Percentiles rank a stretch among this genome's conserved stretches.
Evolutionary conservation across 176 grass and related monocot genomes (phyloP).

Genomic region (Poa annua): DNA sequence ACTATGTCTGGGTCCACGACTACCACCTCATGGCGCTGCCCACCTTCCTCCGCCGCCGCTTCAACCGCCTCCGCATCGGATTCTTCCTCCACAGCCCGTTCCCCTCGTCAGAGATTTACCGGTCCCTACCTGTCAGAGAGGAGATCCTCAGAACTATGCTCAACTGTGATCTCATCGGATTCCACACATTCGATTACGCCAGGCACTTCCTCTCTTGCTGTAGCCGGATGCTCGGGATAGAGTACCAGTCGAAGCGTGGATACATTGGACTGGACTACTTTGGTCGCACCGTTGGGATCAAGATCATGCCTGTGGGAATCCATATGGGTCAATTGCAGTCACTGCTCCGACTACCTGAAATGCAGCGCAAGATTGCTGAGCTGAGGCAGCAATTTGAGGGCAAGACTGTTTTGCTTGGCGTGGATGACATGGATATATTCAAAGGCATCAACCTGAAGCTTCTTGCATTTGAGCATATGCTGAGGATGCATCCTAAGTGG

Average conservation of each 20-base stretch:
- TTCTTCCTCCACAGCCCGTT: slow-evolving; percentile 93
- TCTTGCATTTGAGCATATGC: slow-evolving; percentile 83
- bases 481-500: slow-evolving; percentile 76
- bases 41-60: slow-evolving; percentile 80
- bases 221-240: slow-evolving; percentile 86
- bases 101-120: slow-evolving; percentile 88
- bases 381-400: slow-evolving; percentile 64
- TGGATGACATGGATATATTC: slow-evolving; percentile 91
- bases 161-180: slow-evolving; percentile 89
- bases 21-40: slow-evolving; percentile 96
- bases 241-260: slow-evolving; percentile 84
- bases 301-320: slow-evolving; percentile 87
- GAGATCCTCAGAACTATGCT: slow-evolving; percentile 84
- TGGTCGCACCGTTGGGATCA: slow-evolving; percentile 85
- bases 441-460: slow-evolving; percentile 92
- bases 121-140: slow-evolving; percentile 79
- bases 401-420: slow-evolving; percentile 73
- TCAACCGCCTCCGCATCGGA: slow-evolving; percentile 83
- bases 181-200: slow-evolving; percentile 94
- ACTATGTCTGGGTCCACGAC: slow-evolving; percentile 93
- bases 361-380: slow-evolving; percentile 56
- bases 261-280: slow-evolving; percentile 90
- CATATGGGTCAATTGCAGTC: slow-evolving; percentile 89
- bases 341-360: slow-evolving; percentile 54
- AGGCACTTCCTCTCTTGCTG: slow-evolving; percentile 94